Evolutionary conservation across 1,284 basidiomycete genomes (phyloP), one percentile per base, ranked within the genome.

Genomic region (Rhodotorula sp.): DNA sequence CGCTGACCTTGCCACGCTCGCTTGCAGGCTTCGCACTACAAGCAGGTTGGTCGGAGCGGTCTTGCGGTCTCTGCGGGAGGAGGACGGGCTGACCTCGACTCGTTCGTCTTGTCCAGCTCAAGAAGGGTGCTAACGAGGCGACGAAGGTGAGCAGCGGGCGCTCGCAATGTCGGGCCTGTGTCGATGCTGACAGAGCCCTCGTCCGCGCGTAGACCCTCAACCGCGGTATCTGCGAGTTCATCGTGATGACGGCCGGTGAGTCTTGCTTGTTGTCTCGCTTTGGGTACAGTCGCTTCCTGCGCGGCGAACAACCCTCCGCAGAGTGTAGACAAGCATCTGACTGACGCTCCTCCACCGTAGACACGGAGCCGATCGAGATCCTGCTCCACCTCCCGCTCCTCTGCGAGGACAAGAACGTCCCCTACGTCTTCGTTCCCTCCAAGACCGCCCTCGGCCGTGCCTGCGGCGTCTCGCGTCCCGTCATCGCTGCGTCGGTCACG

Each of bases 141-240:
- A 78, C 77, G 65, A 78, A 78, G 89, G 90, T 90, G 60, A 48
- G 84, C n/a, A 40, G 13, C 7, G 37, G 8, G 37, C 37, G 37
- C 37, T 40, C n/a, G 13, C 16, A 44, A 11, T 18, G 13, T 13
- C 11, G 16, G 7, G 40, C 5, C 16, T 44, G 4, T 44, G 40
- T 3, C 10, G 40, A 13, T 44, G 6, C 54, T 62, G 59, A n/a
- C 46, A 28, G 28, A 51, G 18, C 40, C 0, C 2, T 24, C 2
- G 44, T 20, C n/a, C 44, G 20, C 34, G 13, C 54, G 62, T 68
- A 59, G 86, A 99, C 96, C 31, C 86, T 99, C 75, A 99, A 99
- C 83, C 91, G 96, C 80, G 95, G 96, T 84, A 94, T 98, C 78
- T 91, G 94, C 77, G 96, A 99, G 83, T 92, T 99, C 83, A 95